phyloP scores from a whole-genome alignment of 2,329 filamentous ascomycete species.

The Colletotrichum zoysiae region DNA sequence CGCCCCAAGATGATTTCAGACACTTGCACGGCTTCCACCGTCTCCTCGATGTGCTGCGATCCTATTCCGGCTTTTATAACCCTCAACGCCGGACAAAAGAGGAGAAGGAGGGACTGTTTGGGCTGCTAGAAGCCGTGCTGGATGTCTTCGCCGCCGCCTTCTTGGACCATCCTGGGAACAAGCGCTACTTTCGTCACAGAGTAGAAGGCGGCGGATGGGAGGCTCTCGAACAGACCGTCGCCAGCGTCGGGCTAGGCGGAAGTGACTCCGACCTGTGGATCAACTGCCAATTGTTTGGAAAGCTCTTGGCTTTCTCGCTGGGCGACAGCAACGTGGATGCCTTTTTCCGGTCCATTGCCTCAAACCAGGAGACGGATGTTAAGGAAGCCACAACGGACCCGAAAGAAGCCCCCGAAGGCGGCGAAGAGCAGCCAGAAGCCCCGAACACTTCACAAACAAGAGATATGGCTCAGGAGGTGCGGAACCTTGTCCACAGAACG shows the following conservation, averaged over 20 bases:
- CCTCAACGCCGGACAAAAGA: conserved; percentile 70
- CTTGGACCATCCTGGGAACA: conserved; percentile 85
- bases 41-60: conserved; percentile 76
- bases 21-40: conserved; percentile 83
- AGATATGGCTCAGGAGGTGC: conserved; percentile 55
- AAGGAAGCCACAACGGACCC: conserved; percentile 45
- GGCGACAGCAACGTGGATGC: conserved; percentile 81
- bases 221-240: conserved; percentile 78
- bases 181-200: conserved; percentile 84
- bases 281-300: conserved; percentile 82
- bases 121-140: conserved; percentile 78
- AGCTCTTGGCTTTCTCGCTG: conserved; percentile 83
- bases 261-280: conserved; percentile 77
- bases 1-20: conserved; percentile 84
- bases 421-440: neutral
- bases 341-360: conserved; percentile 70
- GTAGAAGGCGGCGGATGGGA: conserved; percentile 85
- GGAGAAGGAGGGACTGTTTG: conserved; percentile 75
- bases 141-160: conserved; percentile 82
- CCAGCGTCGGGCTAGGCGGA: conserved; percentile 73
- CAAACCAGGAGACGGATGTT: neutral
- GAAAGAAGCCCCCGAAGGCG: conserved; percentile 45
- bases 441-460: neutral
- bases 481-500: conserved; percentile 63
- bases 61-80: conserved; percentile 82